Percentiles rank a stretch among this genome's conserved stretches.
Evolutionary conservation across 768 basidiomycete genomes (phyloP).

Genomic region (Pleurotus pulmonarius): DNA sequence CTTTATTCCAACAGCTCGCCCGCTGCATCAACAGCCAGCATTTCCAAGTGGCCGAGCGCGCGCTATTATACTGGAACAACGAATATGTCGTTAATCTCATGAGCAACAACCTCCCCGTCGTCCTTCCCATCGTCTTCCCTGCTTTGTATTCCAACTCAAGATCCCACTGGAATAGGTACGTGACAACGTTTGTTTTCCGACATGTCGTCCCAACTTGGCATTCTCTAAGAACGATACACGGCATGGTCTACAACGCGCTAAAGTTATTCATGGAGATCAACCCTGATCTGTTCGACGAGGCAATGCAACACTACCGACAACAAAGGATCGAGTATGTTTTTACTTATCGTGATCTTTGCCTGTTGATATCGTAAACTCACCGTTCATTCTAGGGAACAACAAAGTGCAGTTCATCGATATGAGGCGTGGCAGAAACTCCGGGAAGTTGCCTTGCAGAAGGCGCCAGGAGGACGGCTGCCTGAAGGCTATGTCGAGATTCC

Average conservation of each 20-base stretch:
- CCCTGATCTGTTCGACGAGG: conserved; percentile 91
- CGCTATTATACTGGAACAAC: conserved; percentile 98
- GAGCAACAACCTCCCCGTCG: conserved; percentile 87
- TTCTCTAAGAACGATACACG: conserved; percentile 83
- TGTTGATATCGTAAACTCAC: background rate
- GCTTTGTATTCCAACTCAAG: conserved; percentile 94
- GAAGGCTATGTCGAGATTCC: conserved; percentile 64
- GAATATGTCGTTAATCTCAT: conserved; percentile 99
- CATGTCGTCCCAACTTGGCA: background rate
- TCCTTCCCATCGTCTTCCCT: conserved; percentile 96
- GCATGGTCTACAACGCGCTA: conserved; percentile 98
- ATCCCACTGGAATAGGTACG: conserved; percentile 97
- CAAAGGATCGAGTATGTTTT: conserved; percentile 76
- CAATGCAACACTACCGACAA: conserved; percentile 91
- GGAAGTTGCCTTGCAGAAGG: conserved; percentile 70
- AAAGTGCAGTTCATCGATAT: conserved; percentile 80
- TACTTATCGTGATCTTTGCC: background rate
- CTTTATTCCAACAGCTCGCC: conserved; percentile 90
- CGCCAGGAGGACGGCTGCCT: conserved; percentile 65
- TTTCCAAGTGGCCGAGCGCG: conserved; percentile 98
- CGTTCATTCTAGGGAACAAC: conserved; percentile 66
- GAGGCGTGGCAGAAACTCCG: conserved; percentile 88
- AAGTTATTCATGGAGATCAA: conserved; percentile 99
- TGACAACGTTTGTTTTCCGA: conserved; percentile 8
- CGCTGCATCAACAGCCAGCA: conserved; percentile 99